Evolutionary conservation across 805 yeast species (phyloP), one percentile per base, ranked within the genome.

Genomic region (Kodamaea restingae): DNA sequence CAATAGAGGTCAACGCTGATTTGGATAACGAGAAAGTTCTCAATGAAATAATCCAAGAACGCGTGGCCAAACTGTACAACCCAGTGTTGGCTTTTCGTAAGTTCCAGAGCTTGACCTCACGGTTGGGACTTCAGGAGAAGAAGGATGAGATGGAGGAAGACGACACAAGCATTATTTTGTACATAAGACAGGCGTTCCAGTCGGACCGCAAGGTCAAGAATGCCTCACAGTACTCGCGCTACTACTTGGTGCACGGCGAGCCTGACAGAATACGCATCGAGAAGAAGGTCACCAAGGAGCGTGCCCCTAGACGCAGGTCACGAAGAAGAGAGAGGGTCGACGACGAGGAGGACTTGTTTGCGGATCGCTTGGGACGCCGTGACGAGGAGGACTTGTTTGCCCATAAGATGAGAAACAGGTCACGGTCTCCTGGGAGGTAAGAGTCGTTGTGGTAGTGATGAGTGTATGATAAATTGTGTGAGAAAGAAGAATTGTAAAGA

Each of bases 221-320:
- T 43, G 80, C 88, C 7, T 64, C 75, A 15, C 74, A 67, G 10
- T 71, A 71, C 39, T 80, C 86, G 15, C 58, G 84, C 28, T 83
- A 81, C 58, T 83, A 83, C 60, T 62, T 80, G 41, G 53, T 79
- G 12, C 81, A 83, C 47, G 91, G 91, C 3, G 88, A 80, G 52
- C 91, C 88, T 2, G 76, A 77, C 42, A 54, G 62, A 52, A 63
- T 49, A 51, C 73, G 43, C 15, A 30, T 34, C 7, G 46, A 29
- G 32, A 47, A 50, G 36, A 32, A 38, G 41, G 25, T 21, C 7
- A 36, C 30, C 11, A 39, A 29, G 30, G 42, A 39, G 17, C 20
- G 34, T 14, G 18, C 26, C 7, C 32, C 36, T n/a, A 24, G 20
- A 18, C 30, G 6, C 40, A 43, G 44, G n/a, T 33, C 35, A 9